These are phyloP conservation scores for Penicillium sp. DNA, from an alignment of 2,329 filamentous ascomycete genomes.

Conservation along the genomic window DNA sequence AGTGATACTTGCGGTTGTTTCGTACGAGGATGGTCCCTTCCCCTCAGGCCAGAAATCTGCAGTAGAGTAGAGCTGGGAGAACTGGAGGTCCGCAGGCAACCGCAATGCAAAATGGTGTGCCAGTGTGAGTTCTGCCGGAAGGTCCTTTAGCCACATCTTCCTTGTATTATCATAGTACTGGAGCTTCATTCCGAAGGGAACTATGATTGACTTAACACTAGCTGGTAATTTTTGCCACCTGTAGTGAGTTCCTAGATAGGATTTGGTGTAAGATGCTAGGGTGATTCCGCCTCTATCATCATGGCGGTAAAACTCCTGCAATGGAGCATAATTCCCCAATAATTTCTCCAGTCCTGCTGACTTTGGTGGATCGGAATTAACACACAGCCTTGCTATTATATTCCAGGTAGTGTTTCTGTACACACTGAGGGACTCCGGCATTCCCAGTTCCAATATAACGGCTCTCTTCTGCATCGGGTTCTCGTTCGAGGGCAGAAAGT, in stretches of 20 bases:
- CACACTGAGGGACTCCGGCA: slow-evolving; percentile 41
- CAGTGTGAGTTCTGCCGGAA: neutral
- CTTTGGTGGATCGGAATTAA: neutral
- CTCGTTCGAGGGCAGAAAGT: slow-evolving; percentile 42
- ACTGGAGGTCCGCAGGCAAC: neutral
- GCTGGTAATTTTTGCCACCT: slow-evolving; percentile 38
- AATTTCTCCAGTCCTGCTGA: neutral
- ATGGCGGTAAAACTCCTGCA: neutral
- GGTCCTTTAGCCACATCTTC: neutral
- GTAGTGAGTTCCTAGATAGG: slow-evolving; percentile 49
- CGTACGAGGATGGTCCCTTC: slow-evolving; percentile 47
- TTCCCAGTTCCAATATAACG: slow-evolving; percentile 51
- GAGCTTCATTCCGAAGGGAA: slow-evolving; percentile 31
- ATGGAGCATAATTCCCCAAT: neutral
- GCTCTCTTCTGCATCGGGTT: slow-evolving; percentile 32
- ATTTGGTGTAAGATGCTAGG: slow-evolving; percentile 46
- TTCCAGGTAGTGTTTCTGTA: slow-evolving; percentile 55
- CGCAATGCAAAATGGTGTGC: neutral
- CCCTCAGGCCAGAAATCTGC: slow-evolving; percentile 24
- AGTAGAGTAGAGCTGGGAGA: slow-evolving; percentile 13
- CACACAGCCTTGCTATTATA: slow-evolving; percentile 28
- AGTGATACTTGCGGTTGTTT: slow-evolving; percentile 43
- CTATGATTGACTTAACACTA: slow-evolving; percentile 38
- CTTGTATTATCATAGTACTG: neutral
- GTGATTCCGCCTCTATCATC: neutral